Evolutionary conservation across 345 rosid genomes (phyloP).

Genomic region (Populus ilicifolia): DNA sequence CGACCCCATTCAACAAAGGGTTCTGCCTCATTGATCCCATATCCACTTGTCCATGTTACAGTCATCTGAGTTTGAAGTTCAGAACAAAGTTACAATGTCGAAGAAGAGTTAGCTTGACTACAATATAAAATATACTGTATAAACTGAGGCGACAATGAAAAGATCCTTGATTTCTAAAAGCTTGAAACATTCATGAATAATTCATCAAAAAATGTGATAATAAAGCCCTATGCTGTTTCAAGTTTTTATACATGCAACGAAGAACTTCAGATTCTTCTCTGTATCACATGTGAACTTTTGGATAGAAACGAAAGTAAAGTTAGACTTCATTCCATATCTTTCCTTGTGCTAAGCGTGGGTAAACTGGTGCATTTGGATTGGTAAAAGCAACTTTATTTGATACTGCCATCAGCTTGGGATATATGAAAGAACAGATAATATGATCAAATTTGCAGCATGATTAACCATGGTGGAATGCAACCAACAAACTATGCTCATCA

Average conservation of each 20-base stretch:
- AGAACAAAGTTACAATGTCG: neutral
- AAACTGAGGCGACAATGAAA: neutral
- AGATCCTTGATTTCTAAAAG: neutral
- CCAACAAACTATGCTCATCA: neutral
- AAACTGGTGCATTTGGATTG: slow-evolving; percentile 67
- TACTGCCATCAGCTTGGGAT: slow-evolving; percentile 70
- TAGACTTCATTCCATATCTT: slow-evolving; percentile 63
- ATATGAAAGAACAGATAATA: neutral
- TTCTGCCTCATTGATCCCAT: slow-evolving; percentile 47
- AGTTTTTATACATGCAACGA: neutral
- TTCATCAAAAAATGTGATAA: neutral
- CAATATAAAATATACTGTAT: neutral
- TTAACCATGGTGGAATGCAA: neutral
- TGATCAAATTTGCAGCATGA: neutral
- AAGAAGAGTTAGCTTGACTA: neutral
- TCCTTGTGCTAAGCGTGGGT: slow-evolving; percentile 70
- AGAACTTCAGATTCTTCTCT: neutral
- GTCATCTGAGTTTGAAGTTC: slow-evolving; percentile 48
- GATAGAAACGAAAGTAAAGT: neutral
- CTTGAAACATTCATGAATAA: neutral
- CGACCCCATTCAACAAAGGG: slow-evolving; percentile 68
- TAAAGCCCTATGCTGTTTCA: no score
- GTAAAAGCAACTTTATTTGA: slow-evolving; percentile 52
- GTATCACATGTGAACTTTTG: neutral
- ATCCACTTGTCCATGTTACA: slow-evolving; percentile 79